Conservation (phyloP, 257 asterid genomes). For the Nicotiana attenuata region DNA sequence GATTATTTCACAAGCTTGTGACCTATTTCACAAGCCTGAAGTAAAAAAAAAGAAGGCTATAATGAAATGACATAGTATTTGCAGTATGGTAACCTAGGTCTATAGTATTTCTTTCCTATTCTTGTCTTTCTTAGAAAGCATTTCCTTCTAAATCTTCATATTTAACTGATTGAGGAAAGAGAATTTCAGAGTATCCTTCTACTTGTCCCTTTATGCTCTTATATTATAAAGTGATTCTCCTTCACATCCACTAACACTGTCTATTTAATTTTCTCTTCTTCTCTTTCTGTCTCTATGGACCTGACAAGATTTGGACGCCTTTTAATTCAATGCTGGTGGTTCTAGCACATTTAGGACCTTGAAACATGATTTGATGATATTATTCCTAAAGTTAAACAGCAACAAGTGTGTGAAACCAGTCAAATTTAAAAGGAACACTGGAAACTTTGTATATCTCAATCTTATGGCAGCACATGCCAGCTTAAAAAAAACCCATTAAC, state of each 20-base stretch:
- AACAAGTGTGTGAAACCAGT: background rate
- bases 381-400: background rate
- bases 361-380: background rate
- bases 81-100: background rate
- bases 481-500: background rate
- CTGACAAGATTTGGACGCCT: background rate
- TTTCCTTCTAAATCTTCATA: background rate
- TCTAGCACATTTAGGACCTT: background rate
- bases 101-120: background rate
- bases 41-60: background rate
- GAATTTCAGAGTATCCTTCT: background rate
- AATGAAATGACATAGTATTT: slow-evolving; percentile 3
- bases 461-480: background rate
- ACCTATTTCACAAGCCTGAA: slow-evolving; percentile 5
- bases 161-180: slow-evolving; percentile 6
- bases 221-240: background rate
- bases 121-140: background rate
- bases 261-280: background rate
- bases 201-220: background rate
- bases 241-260: background rate
- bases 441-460: background rate
- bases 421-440: background rate
- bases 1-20: background rate
- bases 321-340: background rate
- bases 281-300: background rate